Base-by-base conservation (phyloP, 768 basidiomycete genomes). In the Podaxis carcinomalis region DNA sequence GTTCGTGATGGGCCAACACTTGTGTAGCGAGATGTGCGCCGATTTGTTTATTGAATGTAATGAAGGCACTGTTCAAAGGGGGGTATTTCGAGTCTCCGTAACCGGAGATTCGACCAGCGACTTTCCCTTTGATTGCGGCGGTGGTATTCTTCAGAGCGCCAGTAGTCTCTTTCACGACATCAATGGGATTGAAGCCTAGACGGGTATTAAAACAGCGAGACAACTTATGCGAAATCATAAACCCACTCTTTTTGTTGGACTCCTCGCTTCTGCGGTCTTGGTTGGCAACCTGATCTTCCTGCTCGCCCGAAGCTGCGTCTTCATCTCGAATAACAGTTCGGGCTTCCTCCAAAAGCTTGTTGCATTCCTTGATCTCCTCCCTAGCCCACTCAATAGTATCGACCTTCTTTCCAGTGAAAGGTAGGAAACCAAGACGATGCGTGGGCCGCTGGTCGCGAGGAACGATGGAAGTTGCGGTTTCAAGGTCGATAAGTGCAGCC, bases 311-410 rank as follows among this genome's bases (percentile, higher is more conserved):
- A 32, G 64, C 40, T 13, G 64, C 66, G 2, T 66, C 61, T 47
- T 72, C 68, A 42, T 72, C 77, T 35, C 71, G 67, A 23, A 79
- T 75, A 14, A 70, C 62, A 36, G 68, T 68, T 13, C 84, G 77
- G 23, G 78, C 84, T 62, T 79, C 77, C 2, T 84, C 81, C 49
- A 93, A 74, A 2, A 83, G 66, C 19, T 68, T 68, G 16, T 79
- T 84, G 59, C 86, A 84, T 1, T 76, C 68, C 1, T 74, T 72
- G 59, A 97, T 92, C 74, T 95, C 90, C 19, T 81, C 76, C 32
- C 91, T 79, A 19, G 87, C 85, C 94, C 95, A 97, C 1, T 94
- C 88, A 69, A 98, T 94, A 2, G 90, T 84, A 75, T 98, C 97
- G 14, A 98, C 95, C 72, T 96, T 90, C 71, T 92, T 72, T 6